Evolutionary conservation across 805 yeast genomes (phyloP).

Genomic region (Ogataea trehaloabstinens): DNA sequence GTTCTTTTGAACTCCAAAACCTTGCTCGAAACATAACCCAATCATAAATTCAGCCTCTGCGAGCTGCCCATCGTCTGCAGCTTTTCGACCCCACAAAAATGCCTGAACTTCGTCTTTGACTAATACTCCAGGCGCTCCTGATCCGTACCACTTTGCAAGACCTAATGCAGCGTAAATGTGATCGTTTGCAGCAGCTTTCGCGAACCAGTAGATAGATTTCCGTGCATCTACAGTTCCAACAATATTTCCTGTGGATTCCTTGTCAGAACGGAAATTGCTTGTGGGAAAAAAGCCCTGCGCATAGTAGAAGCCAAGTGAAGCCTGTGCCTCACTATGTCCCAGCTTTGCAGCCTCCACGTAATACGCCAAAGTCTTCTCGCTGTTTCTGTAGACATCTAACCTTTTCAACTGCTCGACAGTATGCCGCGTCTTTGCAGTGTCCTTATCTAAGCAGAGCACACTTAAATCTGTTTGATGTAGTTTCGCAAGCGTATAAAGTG

Average conservation of each 20-base stretch:
- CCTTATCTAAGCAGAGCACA: constrained; percentile 27
- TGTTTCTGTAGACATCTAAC: constrained; percentile 33
- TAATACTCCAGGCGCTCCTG: constrained; percentile 59
- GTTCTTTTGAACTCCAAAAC: constrained; percentile 52
- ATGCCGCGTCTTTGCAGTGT: constrained; percentile 30
- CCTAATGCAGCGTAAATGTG: constrained; percentile 71
- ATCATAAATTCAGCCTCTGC: constrained; percentile 66
- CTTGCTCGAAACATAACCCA: constrained; percentile 66
- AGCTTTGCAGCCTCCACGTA: constrained; percentile 59
- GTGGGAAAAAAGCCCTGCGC: constrained; percentile 57
- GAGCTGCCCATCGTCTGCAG: constrained; percentile 55
- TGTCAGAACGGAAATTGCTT: constrained; percentile 31
- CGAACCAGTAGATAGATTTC: constrained; percentile 71
- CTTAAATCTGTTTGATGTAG: constrained; percentile 34
- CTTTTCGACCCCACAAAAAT: constrained; percentile 60
- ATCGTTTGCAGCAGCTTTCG: constrained; percentile 61
- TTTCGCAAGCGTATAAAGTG: constrained; percentile 35
- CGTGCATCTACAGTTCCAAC: constrained; percentile 46
- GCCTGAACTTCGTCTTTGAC: constrained; percentile 62
- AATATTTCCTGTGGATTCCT: constrained; percentile 21
- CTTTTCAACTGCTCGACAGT: constrained; percentile 33
- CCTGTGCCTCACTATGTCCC: constrained; percentile 66
- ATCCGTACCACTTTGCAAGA: constrained; percentile 72
- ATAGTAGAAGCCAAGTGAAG: constrained; percentile 67
- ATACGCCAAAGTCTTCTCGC: constrained; percentile 44